phyloP scores from a whole-genome alignment of 306 rosid species.

The Parietaria judaica region DNA sequence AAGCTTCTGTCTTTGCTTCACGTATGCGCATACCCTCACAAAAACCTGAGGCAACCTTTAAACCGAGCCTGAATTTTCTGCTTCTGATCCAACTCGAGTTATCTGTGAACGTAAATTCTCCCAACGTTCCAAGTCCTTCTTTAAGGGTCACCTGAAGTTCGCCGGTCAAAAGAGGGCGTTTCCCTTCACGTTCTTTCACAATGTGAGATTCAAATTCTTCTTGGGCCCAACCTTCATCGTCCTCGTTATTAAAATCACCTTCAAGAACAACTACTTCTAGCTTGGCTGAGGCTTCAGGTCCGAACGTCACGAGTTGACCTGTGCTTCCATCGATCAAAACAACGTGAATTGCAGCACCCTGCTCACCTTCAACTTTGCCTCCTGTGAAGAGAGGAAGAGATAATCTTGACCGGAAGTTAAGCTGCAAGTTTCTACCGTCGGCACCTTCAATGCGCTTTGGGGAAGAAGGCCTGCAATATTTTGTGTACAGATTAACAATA shows the following conservation, averaged over 20 bases:
- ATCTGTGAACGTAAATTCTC: conserved; percentile 88
- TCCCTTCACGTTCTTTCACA: conserved; percentile 97
- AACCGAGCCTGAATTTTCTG: conserved; percentile 94
- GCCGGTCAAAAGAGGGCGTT: conserved; percentile 90
- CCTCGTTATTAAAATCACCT: conserved; percentile 94
- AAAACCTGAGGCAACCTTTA: conserved; percentile 73
- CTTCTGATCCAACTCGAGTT: conserved; percentile 99
- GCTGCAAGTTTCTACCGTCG: conserved; percentile 75
- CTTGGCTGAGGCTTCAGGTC: conserved; percentile 67
- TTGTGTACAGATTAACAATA: background rate
- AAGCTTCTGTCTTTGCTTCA: conserved; percentile 98
- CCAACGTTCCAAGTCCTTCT: conserved; percentile 95
- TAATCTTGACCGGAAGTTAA: conserved; percentile 69
- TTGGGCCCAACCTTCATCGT: conserved; percentile 86
- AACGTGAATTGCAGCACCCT: conserved; percentile 89
- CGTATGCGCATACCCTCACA: conserved; percentile 72
- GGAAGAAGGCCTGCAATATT: conserved; percentile 75
- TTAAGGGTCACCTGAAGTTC: conserved; percentile 86
- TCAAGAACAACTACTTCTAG: conserved; percentile 94
- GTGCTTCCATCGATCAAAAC: conserved; percentile 66
- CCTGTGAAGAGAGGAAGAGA: conserved; percentile 98
- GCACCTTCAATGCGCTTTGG: conserved; percentile 97
- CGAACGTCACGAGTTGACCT: conserved; percentile 51
- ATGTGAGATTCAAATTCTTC: conserved; percentile 93
- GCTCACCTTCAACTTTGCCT: conserved; percentile 99